Evolutionary conservation across 495 filamentous ascomycete species (phyloP).

Genomic region (Penicillium dipodomyicola): DNA sequence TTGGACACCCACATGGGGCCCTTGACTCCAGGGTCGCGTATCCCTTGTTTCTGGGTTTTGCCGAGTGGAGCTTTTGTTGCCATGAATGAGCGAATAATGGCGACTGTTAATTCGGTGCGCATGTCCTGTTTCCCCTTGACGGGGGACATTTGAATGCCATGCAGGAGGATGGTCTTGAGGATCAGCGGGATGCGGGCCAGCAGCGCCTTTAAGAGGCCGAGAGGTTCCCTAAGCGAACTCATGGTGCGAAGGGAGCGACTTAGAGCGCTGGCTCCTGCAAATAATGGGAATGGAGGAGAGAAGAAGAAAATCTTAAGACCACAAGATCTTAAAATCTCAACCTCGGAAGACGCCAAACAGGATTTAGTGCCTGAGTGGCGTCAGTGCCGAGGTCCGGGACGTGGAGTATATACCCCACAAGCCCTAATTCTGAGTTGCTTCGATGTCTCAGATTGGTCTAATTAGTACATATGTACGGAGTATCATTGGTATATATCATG

Average conservation of each 20-base stretch:
- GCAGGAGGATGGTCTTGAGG: slow-evolving; percentile 62
- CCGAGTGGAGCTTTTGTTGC: slow-evolving; percentile 48
- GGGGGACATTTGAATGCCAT: slow-evolving; percentile 63
- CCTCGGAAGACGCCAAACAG: slow-evolving; percentile 17
- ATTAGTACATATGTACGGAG: no score
- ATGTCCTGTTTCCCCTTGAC: slow-evolving; percentile 75
- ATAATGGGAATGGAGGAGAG: background rate
- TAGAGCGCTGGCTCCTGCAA: background rate
- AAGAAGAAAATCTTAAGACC: background rate
- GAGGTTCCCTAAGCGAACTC: slow-evolving; percentile 33
- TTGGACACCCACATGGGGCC: slow-evolving; percentile 79
- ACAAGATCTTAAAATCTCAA: background rate
- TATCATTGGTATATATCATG: no score
- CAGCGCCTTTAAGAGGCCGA: slow-evolving; percentile 45
- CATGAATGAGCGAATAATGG: slow-evolving; percentile 65
- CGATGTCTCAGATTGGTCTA: background rate
- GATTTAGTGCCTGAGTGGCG: slow-evolving; percentile 17
- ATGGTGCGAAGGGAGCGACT: slow-evolving; percentile 21
- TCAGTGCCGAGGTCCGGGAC: slow-evolving; percentile 24
- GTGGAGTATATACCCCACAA: slow-evolving; percentile 1
- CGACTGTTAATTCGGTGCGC: slow-evolving; percentile 68
- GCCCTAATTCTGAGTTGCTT: background rate
- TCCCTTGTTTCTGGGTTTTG: slow-evolving; percentile 59
- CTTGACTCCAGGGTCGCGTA: slow-evolving; percentile 66
- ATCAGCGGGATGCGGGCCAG: slow-evolving; percentile 65